Percentiles rank a stretch among this genome's conserved stretches.
Conservation (phyloP, 495 filamentous ascomycete genomes). For the Daldinia childiae region DNA sequence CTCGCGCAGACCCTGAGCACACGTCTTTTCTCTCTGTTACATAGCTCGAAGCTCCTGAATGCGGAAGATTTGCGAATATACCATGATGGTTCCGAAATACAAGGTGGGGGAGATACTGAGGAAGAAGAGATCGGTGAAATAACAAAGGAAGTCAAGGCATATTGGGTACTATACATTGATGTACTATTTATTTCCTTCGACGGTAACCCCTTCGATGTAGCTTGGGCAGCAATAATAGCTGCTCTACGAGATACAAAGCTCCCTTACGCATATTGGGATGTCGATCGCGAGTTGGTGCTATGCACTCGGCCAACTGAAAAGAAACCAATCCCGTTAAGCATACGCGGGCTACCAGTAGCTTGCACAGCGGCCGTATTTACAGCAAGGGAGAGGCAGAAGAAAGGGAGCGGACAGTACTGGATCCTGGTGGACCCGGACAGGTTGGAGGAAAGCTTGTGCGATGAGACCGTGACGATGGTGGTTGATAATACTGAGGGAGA, state of each 20-base stretch:
- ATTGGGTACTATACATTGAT: conserved; percentile 95
- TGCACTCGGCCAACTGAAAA: conserved; percentile 66
- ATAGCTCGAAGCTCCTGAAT: conserved; percentile 70
- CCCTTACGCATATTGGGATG: conserved; percentile 87
- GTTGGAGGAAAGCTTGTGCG: conserved; percentile 83
- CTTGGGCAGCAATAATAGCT: conserved; percentile 83
- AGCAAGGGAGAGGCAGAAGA: conserved; percentile 65
- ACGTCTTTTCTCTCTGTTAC: conserved; percentile 76
- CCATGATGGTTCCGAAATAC: conserved; percentile 62
- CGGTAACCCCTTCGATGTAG: conserved; percentile 88
- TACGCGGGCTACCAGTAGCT: conserved; percentile 74
- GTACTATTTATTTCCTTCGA: conserved; percentile 89
- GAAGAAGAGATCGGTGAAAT: conserved; percentile 39
- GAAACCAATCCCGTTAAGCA: conserved; percentile 56
- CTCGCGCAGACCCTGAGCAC: conserved; percentile 86
- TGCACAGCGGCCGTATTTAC: conserved; percentile 79
- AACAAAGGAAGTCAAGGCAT: conserved; percentile 73
- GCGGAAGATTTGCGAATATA: conserved; percentile 73
- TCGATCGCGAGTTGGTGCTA: conserved; percentile 77
- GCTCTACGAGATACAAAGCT: conserved; percentile 82
- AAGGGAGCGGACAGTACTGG: conserved; percentile 67
- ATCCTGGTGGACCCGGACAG: conserved; percentile 88
- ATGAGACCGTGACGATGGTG: conserved; percentile 76
- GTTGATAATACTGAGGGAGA: conserved; percentile 67
- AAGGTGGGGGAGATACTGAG: conserved; percentile 44